Conservation (phyloP, 208 protist genomes). For the Trypanosoma rangeli region DNA sequence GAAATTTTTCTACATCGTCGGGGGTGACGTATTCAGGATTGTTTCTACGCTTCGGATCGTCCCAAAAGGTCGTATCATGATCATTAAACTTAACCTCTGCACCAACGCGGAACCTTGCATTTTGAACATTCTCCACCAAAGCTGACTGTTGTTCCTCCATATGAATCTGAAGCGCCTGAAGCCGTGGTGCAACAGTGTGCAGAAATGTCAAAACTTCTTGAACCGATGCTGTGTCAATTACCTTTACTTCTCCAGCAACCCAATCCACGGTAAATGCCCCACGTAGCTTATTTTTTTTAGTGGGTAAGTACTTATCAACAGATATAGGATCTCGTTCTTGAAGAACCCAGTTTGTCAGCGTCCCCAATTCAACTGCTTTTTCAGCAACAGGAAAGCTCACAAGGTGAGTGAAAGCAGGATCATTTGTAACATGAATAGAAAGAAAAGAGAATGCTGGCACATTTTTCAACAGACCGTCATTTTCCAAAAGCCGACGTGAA, state of each 20-base stretch:
- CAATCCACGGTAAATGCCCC: slow-evolving; percentile 86
- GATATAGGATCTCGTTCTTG: slow-evolving; percentile 65
- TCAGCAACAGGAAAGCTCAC: slow-evolving; percentile 44
- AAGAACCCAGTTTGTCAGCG: slow-evolving; percentile 77
- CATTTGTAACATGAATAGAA: slow-evolving; percentile 83
- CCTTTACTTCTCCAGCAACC: slow-evolving; percentile 79
- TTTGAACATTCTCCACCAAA: slow-evolving; percentile 62
- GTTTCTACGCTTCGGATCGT: slow-evolving; percentile 60
- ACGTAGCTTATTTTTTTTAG: slow-evolving; percentile 7
- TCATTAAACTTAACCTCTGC: slow-evolving; percentile 78
- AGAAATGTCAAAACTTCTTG: slow-evolving; percentile 90
- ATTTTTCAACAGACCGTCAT: slow-evolving; percentile 81
- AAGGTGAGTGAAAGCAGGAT: slow-evolving; percentile 46
- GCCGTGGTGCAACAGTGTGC: slow-evolving; percentile 72
- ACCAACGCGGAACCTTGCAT: slow-evolving; percentile 73
- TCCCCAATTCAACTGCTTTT: slow-evolving; percentile 52
- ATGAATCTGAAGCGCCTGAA: slow-evolving; percentile 84
- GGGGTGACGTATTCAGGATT: slow-evolving; percentile 75
- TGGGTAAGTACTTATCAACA: slow-evolving; percentile 50
- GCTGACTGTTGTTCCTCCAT: slow-evolving; percentile 87
- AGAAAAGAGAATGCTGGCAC: slow-evolving; percentile 88
- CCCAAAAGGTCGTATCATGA: slow-evolving; percentile 80
- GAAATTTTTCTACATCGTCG: slow-evolving; percentile 72
- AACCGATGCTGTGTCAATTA: slow-evolving; percentile 86
- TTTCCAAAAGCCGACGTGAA: slow-evolving; percentile 84